Evolutionary conservation across 352 stramenopile genomes (phyloP), one percentile per base, ranked within the genome.

Genomic region (Pythium coloratum): DNA sequence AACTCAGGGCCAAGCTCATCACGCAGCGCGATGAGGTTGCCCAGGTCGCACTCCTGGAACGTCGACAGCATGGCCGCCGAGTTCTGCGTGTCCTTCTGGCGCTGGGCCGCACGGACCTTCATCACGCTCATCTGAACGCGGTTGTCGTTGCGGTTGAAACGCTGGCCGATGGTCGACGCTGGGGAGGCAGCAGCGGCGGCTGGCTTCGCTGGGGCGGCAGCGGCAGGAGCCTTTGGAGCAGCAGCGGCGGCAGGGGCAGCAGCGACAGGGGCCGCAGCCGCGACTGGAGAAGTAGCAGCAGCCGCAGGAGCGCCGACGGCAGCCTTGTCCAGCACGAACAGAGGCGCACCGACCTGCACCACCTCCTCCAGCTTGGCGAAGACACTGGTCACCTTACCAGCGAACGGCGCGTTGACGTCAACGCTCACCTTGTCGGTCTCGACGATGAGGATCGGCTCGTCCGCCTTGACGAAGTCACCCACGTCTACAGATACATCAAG

Each of bases 1-100:
- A 99, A 99, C 47, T 88, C 88, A 10, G 96, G 87, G 62, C 95
- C 94, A 33, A 97, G 81, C 54, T 96, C 90, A 26, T 96, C 90
- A 57, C 94, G 87, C 42, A 98, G 72, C 69, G 94, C 94, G 65
- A 99, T 97, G n/a, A 99, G 82, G 59, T 95, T 96, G 50, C 91
- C 86, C 82, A 99, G 92, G 75, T 99, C 97, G 62, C 90, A 96
- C 79, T 99, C 97, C 77, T 99, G 97, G 86, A 99, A 99, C 50
- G 97, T 99, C 18, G 97, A 99, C 12, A 99, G 86, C 90, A 99
- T 99, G 33, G 98, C 98, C 26, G 97, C 96, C 26, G 92, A 96
- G 81, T 99, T 99, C 86, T 99, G 97, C 33, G 96, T 96, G 70
- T 99, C 97, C 76, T 99, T 99, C 55, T 99, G 86, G 53, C 98